Evolutionary conservation across 2,329 filamentous ascomycete species (phyloP).

Genomic region (Alternaria arbusti): DNA sequence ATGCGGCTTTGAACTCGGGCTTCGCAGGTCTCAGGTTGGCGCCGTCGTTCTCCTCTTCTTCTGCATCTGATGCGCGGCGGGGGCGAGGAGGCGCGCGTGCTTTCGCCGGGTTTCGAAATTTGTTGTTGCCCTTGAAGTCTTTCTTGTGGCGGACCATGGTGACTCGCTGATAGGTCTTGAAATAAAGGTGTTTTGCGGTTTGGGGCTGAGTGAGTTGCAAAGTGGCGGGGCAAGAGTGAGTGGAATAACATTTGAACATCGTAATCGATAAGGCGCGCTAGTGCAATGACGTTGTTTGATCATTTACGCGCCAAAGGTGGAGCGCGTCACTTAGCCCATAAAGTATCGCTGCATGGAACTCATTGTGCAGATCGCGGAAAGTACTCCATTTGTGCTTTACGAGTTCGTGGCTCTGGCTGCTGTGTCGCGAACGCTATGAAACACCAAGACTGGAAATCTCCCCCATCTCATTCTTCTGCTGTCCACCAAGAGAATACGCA

Average conservation of each 20-base stretch:
- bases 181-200: background rate
- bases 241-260: slow-evolving; percentile 16
- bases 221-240: slow-evolving; percentile 26
- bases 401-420: slow-evolving; percentile 5
- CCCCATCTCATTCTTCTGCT: slow-evolving; percentile 77
- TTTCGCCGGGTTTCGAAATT: slow-evolving; percentile 64
- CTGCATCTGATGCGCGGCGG: slow-evolving; percentile 30
- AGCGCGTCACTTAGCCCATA: background rate
- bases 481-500: slow-evolving; percentile 73
- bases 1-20: slow-evolving; percentile 85
- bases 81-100: slow-evolving; percentile 61
- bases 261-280: slow-evolving; percentile 30
- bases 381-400: slow-evolving; percentile 1
- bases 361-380: background rate
- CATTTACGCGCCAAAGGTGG: background rate
- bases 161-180: background rate
- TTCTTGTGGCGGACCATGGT: slow-evolving; percentile 96
- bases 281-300: slow-evolving; percentile 18
- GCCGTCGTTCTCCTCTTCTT: slow-evolving; percentile 29
- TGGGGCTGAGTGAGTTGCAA: background rate
- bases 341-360: background rate
- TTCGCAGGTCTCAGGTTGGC: slow-evolving; percentile 44
- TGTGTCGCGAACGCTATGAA: slow-evolving; percentile 54
- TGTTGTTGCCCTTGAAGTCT: slow-evolving; percentile 77
- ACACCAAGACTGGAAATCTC: slow-evolving; percentile 82